Evolutionary conservation across 805 yeast genomes (phyloP), one percentile per base, ranked within the genome.

Genomic region (Lachancea sp.): DNA sequence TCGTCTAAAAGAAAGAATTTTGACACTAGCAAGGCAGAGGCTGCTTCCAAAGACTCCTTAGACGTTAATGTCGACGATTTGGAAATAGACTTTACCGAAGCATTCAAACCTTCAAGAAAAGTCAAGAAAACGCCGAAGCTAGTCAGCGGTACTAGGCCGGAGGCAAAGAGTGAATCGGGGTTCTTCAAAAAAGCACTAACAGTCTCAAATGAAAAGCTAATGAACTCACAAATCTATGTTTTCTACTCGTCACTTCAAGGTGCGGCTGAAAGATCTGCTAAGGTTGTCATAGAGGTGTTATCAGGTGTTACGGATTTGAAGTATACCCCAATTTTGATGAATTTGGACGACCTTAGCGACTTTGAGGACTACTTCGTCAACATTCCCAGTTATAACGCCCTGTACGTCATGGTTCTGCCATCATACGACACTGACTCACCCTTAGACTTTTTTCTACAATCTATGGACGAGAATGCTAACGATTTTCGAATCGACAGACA

Each of bases 361-460:
- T 64, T 85, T 38, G 97, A 89, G 53, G 83, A 83, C 43, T 88
- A 75, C 59, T 88, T 88, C 57, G 69, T 85, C 34, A 74, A 72
- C 37, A 70, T 77, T 8, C 94, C 95, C 5, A 49, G 54, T 22
- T 60, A 60, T 3, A 72, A 77, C 40, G 63, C 74, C 29, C 63
- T 86, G 9, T 88, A 86, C 53, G 57, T 89, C 26, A 48, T 88
- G 43, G 85, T 88, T 12, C 67, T 88, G 23, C 97, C 97, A 1
- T 86, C 96, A 0, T 88, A 88, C 56, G 96, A 87, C 49, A 83
- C 89, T 0, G 97, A 88, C 59, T 84, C 94, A 1, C 96, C 97
- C 11, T 71, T 89, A 23, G 97, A 88, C 60, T 89, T 78, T 56
- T 86, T 87, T 60, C 65, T 88, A 42, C 94, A 85, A 52, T 78